Evolutionary conservation across 2,329 filamentous ascomycete genomes (phyloP).

Genomic region (Rhytidhysteron rufulum): DNA sequence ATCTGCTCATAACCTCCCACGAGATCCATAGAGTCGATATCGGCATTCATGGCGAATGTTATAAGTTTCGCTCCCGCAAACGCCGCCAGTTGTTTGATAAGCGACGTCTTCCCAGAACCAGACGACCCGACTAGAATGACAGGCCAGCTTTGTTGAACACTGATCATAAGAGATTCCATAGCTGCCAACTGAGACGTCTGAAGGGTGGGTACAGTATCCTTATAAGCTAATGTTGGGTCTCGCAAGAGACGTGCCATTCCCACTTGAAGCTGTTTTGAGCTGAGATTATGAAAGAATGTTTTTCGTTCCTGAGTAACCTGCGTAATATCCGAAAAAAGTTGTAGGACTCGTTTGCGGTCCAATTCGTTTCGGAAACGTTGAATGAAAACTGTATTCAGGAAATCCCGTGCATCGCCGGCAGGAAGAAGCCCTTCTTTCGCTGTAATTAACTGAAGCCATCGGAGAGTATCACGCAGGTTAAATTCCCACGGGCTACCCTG

Average conservation of each 20-base stretch:
- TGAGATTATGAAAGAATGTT: slow-evolving; percentile 66
- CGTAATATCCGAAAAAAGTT: slow-evolving; percentile 66
- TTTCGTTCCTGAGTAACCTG: slow-evolving; percentile 35
- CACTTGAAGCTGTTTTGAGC: slow-evolving; percentile 65
- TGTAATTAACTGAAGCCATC: slow-evolving; percentile 75
- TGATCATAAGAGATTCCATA: slow-evolving; percentile 82
- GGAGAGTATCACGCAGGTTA: slow-evolving; percentile 83
- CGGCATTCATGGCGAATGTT: slow-evolving; percentile 85
- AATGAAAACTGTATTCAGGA: slow-evolving; percentile 76
- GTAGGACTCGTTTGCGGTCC: slow-evolving; percentile 64
- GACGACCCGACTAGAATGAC: slow-evolving; percentile 83
- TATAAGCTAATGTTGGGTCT: slow-evolving; percentile 40
- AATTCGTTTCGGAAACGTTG: slow-evolving; percentile 75
- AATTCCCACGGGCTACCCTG: slow-evolving; percentile 87
- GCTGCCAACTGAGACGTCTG: slow-evolving; percentile 58
- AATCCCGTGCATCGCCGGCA: slow-evolving; percentile 63
- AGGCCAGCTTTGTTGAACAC: slow-evolving; percentile 80
- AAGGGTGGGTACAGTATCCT: slow-evolving; percentile 17
- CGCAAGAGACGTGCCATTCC: slow-evolving; percentile 70
- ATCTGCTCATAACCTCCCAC: slow-evolving; percentile 96
- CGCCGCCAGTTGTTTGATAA: slow-evolving; percentile 78
- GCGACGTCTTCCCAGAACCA: slow-evolving; percentile 79
- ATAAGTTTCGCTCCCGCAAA: slow-evolving; percentile 71
- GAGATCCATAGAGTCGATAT: slow-evolving; percentile 95
- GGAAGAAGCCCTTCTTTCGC: slow-evolving; percentile 59